These are phyloP conservation scores for Groenewaldozyma sp. DNA, from an alignment of 1,139 yeast species.

Conservation along the genomic window DNA sequence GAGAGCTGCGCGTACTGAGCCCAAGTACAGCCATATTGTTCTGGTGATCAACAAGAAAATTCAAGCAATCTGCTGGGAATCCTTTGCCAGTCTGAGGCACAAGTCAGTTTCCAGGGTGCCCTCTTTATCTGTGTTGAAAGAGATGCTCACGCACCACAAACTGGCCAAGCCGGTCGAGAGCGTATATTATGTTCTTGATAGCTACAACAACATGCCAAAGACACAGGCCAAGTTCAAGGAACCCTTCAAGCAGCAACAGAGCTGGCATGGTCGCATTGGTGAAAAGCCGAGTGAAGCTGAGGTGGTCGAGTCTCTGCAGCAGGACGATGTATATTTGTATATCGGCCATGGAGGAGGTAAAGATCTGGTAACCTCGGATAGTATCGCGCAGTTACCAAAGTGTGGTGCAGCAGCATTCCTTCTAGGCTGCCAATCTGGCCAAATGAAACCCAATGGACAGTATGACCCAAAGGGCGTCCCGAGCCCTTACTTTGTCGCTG, in stretches of 20 bases:
- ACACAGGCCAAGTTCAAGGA: constrained; percentile 57
- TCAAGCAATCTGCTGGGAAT: constrained; percentile 81
- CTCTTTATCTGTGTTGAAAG: constrained; percentile 43
- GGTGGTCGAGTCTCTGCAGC: constrained; percentile 33
- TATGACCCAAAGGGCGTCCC: constrained; percentile 73
- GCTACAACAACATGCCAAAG: constrained; percentile 62
- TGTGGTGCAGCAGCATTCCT: constrained; percentile 72
- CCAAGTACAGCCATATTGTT: constrained; percentile 45
- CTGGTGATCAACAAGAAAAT: constrained; percentile 60
- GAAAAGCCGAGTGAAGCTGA: constrained; percentile 47
- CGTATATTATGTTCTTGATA: constrained; percentile 62
- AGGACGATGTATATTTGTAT: constrained; percentile 55
- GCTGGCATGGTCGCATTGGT: constrained; percentile 53
- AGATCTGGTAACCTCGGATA: constrained; percentile 52
- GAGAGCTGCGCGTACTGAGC: constrained; percentile 7
- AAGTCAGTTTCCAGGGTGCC: constrained; percentile 70
- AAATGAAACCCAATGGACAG: constrained; percentile 47
- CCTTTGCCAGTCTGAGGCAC: constrained; percentile 45
- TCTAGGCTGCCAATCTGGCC: constrained; percentile 90
- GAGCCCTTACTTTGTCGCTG: constrained; percentile 65
- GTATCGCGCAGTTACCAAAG: constrained; percentile 35
- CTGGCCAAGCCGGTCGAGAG: constrained; percentile 17
- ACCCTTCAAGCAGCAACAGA: constrained; percentile 32
- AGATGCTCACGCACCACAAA: constrained; percentile 24
- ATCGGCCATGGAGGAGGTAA: constrained; percentile 97